Base-by-base conservation (phyloP, 2,329 filamentous ascomycete genomes). In the Penicillium paneum region DNA sequence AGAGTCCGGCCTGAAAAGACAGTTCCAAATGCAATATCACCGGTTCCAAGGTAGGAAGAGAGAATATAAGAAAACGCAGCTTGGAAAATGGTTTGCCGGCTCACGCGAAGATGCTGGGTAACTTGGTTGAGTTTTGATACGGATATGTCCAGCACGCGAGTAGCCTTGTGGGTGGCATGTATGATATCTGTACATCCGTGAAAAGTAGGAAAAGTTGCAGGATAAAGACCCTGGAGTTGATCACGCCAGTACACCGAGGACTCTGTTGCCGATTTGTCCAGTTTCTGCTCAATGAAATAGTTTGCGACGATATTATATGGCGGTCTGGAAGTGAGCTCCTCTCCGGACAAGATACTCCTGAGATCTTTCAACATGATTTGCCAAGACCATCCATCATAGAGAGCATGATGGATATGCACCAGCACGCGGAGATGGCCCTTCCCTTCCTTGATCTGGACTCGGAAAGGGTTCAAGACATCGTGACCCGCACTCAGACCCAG, bases 371-470 rank as follows among this genome's bases (percentile, higher is more conserved):
- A 67, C 0, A 95, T 72, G 29, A 93, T 76, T 48, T 96, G 88
- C 66, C 91, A 81, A 0, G 91, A 92, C 92, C 92, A 97, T n/a
- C 91, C 92, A 70, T 97, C 92, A 66, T 96, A 97, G 1, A 95
- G 70, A 0, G 90, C 85, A 71, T 97, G 92, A 67, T 96, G 91
- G 0, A 95, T 76, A 12, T 87, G 79, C 41, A 90, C 49, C 11
- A 82, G 64, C 1, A 71, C 55, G 31, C 67, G 64, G 3, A 67
- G 51, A 44, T 59, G 52, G 5, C 66, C 46, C 17, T 60, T 17
- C 8, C 48, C 31, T 49, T 60, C 45, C 12, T 62, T 62, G 1
- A 91, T 72, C 55, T 89, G 81, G n/a, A 91, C 72, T 15, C 70
- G 73, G 13, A 92, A 75, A 0, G 91, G 90, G 29, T 76, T 75